phyloP scores from a whole-genome alignment of 2,329 filamentous ascomycete species.

The Teratosphaeria viscida region DNA sequence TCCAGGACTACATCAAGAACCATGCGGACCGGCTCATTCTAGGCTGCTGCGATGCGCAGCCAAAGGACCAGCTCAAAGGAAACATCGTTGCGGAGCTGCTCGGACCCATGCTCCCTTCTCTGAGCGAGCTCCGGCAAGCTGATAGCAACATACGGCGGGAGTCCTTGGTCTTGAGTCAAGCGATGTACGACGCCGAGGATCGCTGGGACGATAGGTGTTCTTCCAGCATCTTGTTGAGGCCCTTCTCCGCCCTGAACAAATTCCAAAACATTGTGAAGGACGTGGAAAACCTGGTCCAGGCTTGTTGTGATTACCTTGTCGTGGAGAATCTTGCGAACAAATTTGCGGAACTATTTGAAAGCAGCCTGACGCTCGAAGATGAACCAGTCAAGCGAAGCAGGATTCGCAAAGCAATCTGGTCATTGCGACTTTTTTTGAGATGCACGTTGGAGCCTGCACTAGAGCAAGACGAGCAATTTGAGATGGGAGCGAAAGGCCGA shows the following conservation, averaged over 20 bases:
- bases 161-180: not conserved
- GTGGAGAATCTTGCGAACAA: not conserved
- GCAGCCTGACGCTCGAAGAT: not conserved
- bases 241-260: not conserved
- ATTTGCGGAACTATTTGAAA: not conserved
- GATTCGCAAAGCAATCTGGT: not conserved
- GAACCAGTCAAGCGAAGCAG: not conserved
- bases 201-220: not conserved
- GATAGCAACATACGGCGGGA: not conserved
- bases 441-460: not conserved
- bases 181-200: not conserved
- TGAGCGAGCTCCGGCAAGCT: not conserved
- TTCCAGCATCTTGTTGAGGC: not conserved
- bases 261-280: not conserved
- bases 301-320: not conserved
- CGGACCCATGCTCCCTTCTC: not conserved
- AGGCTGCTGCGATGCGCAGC: not conserved
- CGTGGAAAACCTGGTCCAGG: not conserved
- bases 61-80: not conserved
- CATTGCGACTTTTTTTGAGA: not conserved
- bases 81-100: not conserved
- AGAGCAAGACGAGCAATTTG: not conserved
- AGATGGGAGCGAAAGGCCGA: not conserved
- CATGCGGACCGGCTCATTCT: not conserved
- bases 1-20: not conserved